Base-by-base conservation (phyloP, 2,329 filamentous ascomycete genomes). In the Metarhizium guizhouense region DNA sequence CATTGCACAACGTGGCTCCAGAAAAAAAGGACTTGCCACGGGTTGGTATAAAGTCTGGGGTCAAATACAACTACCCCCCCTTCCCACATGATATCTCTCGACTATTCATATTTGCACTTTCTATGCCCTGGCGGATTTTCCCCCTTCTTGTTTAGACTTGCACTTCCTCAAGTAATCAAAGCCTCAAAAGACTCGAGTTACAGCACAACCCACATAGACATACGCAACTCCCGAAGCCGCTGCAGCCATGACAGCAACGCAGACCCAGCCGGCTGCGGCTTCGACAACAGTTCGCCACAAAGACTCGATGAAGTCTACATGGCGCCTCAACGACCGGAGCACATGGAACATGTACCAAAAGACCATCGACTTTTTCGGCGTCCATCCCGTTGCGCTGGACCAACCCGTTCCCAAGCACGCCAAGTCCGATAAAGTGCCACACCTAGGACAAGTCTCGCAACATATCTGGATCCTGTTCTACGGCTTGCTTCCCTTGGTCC, bases 291-390 rank as follows among this genome's bases (percentile, higher is more conserved):
- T 51, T 54, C 40, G 48, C 47, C 55, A 47, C 20, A 68, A 66
- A 51, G 70, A 73, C 60, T 72, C 70, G 10, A 73, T 74, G 65
- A 72, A 72, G 63, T 71, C 71, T 4, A 73, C 71, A 7, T 74
- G 71, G 71, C 66, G 66, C 4, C 47, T 42, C 6, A 56, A 54
- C 25, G 65, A 67, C 57, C 62, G 56, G 29, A 57, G 57, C 18
- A 40, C 62, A 3, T 74, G 71, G 71, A 67, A 61, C 5, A 4
- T 61, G 5, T 57, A 60, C 47, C 70, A 72, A 57, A 67, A 62
- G 63, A 54, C 70, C 11, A 60, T 70, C 30, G 67, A 72, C 45
- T 43, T 65, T 0, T 58, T 72, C 4, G 61, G 62, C 47, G 61
- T 64, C 7, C 62, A 72, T 43, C 66, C 63, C 1, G 25, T 56